Evolutionary conservation across 345 rosid genomes (phyloP), one percentile per base, ranked within the genome.

Genomic region (Clarkia xantiana): DNA sequence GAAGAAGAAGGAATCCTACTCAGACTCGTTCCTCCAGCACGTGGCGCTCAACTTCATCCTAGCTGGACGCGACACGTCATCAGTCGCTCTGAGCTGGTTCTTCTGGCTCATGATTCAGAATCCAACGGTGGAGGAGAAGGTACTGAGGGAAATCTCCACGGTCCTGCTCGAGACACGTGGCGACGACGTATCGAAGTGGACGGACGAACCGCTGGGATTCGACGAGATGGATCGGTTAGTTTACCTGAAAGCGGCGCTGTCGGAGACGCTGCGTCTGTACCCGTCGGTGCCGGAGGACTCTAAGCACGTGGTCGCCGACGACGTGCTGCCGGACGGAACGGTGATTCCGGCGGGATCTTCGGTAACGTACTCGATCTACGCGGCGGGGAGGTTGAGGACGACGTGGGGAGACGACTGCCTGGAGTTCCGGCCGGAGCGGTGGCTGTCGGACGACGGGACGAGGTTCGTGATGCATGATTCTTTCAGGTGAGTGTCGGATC

Each of bases 61-160:
- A 39, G 97, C 97, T 29, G 97, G 97, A 23, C 86, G 97, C 14
- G 96, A 90, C 81, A 90, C 97, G 63, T 86, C 96, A 54, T 78
- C 96, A 0, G 97, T 83, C 2, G 96, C 97, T 14, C 52, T 90
- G 18, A 62, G 81, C 76, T 91, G 98, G 98, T 91, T 91, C 70
- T 91, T 91, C 63, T 81, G 93, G 89, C 44, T 84, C 53, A 51
- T 83, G 52, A 76, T 61, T 17, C 77, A 83, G 39, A 71, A 86
- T 40, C 83, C 93, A 0, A 40, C 41, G 0, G 72, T 79, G 4
- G 98, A 91, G 64, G 84, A 76, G 18, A 83, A 79, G 57, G 73
- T 91, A 72, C 49, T 91, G 16, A 54, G 53, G 5, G 98, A 91
- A 54, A 58, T 84, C 10, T 77, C 76, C 55, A n/a, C 63, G 23